phyloP scores from a whole-genome alignment of 768 basidiomycete genomes.

The Mycena rosella region DNA sequence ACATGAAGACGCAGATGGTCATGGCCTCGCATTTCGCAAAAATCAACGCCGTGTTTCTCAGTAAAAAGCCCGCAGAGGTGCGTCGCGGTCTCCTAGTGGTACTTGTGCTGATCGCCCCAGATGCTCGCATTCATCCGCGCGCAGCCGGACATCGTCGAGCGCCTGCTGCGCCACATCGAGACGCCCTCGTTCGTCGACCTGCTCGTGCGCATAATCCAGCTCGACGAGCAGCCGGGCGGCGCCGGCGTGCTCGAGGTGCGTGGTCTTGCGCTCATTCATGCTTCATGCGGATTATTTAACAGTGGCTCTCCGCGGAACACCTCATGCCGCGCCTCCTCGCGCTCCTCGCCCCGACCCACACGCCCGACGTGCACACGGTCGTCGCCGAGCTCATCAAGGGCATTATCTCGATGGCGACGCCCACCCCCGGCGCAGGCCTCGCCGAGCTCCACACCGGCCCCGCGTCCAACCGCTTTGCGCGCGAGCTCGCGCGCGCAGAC shows the following conservation, averaged over 20 bases:
- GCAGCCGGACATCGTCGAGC: constrained; percentile 84
- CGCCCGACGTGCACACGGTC: constrained; percentile 83
- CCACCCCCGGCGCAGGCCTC: constrained; percentile 82
- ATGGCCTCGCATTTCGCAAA: constrained; percentile 96
- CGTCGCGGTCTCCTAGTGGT: constrained; percentile 46
- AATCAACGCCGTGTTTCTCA: constrained; percentile 90
- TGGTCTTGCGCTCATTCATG: constrained; percentile 42
- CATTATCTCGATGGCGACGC: constrained; percentile 94
- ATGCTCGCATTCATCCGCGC: constrained; percentile 93
- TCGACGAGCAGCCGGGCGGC: constrained; percentile 87
- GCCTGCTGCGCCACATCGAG: constrained; percentile 87
- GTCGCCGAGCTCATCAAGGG: constrained; percentile 94
- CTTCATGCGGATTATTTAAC: constrained; percentile 27
- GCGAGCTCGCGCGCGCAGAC: constrained; percentile 84
- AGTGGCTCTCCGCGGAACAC: constrained; percentile 91
- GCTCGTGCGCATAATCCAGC: constrained; percentile 88
- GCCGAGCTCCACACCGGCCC: constrained; percentile 77
- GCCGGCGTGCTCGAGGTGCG: constrained; percentile 90
- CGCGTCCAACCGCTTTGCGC: constrained; percentile 88
- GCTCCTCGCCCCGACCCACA: constrained; percentile 83
- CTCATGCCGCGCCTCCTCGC: constrained; percentile 86
- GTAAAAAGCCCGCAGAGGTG: constrained; percentile 92
- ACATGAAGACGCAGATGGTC: constrained; percentile 88
- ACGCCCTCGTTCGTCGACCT: constrained; percentile 93
- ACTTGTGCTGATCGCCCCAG: constrained; percentile 57